phyloP scores from a whole-genome alignment of 2,329 filamentous ascomycete genomes.

The Calycina marina region DNA sequence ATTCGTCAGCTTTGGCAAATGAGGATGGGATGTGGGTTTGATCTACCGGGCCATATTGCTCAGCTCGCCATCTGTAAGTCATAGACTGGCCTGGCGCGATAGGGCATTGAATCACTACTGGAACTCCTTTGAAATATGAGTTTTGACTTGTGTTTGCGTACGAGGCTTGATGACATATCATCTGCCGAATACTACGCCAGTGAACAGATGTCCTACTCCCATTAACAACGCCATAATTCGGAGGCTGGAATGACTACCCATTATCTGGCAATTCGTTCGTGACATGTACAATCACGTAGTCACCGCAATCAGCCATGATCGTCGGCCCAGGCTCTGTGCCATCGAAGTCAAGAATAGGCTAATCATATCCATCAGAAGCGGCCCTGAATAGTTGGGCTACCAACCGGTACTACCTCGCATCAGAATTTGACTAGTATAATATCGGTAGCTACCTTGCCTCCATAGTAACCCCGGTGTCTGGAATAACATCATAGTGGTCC shows the following conservation, averaged over 20 bases:
- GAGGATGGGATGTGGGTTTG: too few relatives aligned
- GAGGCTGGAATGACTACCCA: constrained; percentile 5
- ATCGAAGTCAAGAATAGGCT: constrained; percentile 37
- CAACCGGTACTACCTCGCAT: too few relatives aligned
- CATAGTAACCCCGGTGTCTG: constrained; percentile 18
- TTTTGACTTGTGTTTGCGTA: background rate
- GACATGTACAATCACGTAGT: constrained; percentile 18
- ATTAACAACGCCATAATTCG: background rate
- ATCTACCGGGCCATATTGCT: background rate
- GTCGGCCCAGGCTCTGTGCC: constrained; percentile 25
- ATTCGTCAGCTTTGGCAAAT: too few relatives aligned
- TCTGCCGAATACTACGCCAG: background rate
- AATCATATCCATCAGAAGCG: constrained; percentile 26
- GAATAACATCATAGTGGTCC: constrained; percentile 10
- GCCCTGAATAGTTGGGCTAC: too few relatives aligned
- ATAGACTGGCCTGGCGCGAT: background rate
- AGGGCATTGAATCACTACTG: background rate
- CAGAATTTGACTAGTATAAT: too few relatives aligned
- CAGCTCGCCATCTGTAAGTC: background rate
- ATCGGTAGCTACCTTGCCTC: too few relatives aligned
- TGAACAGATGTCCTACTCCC: background rate
- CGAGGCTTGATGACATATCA: background rate
- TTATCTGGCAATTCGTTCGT: constrained; percentile 15
- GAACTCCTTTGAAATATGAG: background rate
- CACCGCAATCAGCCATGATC: constrained; percentile 25